Evolutionary conservation across 2,329 filamentous ascomycete species (phyloP), one percentile per base, ranked within the genome.

Genomic region (Colletotrichum sp.): DNA sequence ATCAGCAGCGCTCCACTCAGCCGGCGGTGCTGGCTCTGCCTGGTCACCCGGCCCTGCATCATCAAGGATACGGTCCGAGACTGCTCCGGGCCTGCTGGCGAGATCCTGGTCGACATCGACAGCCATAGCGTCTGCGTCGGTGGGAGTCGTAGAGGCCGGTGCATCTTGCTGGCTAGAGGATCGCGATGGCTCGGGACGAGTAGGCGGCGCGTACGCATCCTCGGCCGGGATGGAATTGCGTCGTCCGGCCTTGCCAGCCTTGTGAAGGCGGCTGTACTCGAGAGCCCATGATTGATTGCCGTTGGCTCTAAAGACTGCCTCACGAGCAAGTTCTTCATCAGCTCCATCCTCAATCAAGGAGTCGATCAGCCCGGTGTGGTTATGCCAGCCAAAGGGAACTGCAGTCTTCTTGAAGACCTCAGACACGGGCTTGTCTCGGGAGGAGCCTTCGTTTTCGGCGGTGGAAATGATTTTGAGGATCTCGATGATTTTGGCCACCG

Each of bases 251-350:
- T 90, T 83, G 58, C 91, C 88, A 71, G 89, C 87, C 62, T 84
- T 86, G 75, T 94, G 91, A 16, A 92, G 91, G 71, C 87, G 88
- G 81, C 94, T 97, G 82, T 98, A 98, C 71, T 97, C 94, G 38
- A 88, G 87, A 8, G 95, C 92, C 30, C 87, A 85, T 4, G 86
- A 82, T 6, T 84, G 79, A 69, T 90, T 90, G 71, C 95, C 95
- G 80, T 95, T 94, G 79, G 95, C 95, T 70, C 96, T 92, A 82
- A 95, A 98, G 0, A 97, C 86, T 34, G 95, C 96, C 84, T 98
- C 96, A 36, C 90, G 89, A 8, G 90, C 93, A 68, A 98, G 87
- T 14, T 91, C 90, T 58, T 90, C 86, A 24, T 92, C 87, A 74
- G 87, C 91, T 2, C 88, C 89, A 70, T 87, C 86, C 10, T 88